Conservation (phyloP, 2,329 filamentous ascomycete species). For the Colletotrichum sp. region DNA sequence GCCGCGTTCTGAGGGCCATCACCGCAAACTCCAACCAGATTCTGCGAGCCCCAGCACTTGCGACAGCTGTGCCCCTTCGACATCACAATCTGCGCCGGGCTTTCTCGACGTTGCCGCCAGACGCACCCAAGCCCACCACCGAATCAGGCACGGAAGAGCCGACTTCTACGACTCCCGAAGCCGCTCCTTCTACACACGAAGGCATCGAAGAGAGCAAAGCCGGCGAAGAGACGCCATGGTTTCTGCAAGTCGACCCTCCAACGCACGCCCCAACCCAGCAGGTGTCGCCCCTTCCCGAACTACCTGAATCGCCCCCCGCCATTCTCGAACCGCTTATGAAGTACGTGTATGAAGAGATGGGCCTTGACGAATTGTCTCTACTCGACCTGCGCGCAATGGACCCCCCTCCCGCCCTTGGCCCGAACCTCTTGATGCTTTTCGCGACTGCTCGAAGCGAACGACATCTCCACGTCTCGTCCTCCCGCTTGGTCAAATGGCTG, state of each 20-base stretch:
- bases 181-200: background rate
- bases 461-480: conserved; percentile 89
- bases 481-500: conserved; percentile 88
- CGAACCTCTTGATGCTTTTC: conserved; percentile 90
- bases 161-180: background rate
- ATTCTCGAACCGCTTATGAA: conserved; percentile 76
- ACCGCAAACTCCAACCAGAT: conserved; percentile 1
- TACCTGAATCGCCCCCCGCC: conserved; percentile 72
- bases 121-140: background rate
- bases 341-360: conserved; percentile 83
- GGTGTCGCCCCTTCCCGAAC: conserved; percentile 52
- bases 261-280: conserved; percentile 55
- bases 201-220: background rate
- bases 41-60: background rate
- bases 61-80: background rate
- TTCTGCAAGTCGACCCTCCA: conserved; percentile 75
- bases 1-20: conserved; percentile 27
- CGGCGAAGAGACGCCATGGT: conserved; percentile 71
- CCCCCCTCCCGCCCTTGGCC: conserved; percentile 84
- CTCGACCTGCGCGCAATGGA: conserved; percentile 86
- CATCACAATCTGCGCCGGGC: conserved; percentile 24
- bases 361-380: conserved; percentile 80
- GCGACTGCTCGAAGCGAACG: conserved; percentile 91
- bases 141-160: background rate
- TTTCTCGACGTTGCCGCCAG: conserved; percentile 26